Evolutionary conservation across 2,329 filamentous ascomycete species (phyloP), one percentile per base, ranked within the genome.

Genomic region (Fusarium brevicatenulatum): DNA sequence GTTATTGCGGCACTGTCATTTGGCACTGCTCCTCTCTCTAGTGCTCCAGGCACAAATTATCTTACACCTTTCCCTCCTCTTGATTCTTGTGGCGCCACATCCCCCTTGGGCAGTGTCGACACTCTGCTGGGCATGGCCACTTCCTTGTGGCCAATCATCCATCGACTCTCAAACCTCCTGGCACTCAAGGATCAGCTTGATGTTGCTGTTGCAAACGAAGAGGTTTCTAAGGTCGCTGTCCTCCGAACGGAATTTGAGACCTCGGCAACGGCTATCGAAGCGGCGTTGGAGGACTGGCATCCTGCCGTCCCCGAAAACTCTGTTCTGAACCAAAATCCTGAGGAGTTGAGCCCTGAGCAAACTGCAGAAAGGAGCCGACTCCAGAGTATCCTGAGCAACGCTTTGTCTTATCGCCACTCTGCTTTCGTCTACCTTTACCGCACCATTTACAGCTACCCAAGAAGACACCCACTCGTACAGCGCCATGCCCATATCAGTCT

Each of bases 1-100:
- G 89, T 91, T 28, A 91, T 91, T 63, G 86, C 89, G 10, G 89
- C 90, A 3, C 81, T 91, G 36, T 91, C 89, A 1, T 85, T 91
- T 56, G 89, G 88, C 61, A 89, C 87, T 18, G 83, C 88, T 9
- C 89, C 89, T 4, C 82, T 90, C 18, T 87, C 87, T 3, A 84
- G 82, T 18, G 83, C 86, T 7, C 85, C 87, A 5, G 84, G 85
- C 18, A 82, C 84, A 9, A 84, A 84, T 21, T 83, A 85, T 30
- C 81, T 87, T 5, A 78, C 85, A 7, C 85, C 86, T 2, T 82
- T 87, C 43, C 83, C 86, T 21, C 83, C 85, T 5, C 77, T 85
- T n/a, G 82, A 86, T 62, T 82, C 85, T 5, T 80, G 81, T 5
- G 80, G 81, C 16, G 81, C 80, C 16, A 86, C 80, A 6, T 88